Conservation (phyloP, 169 alveolate species). For the Cryptosporidium parvum region DNA sequence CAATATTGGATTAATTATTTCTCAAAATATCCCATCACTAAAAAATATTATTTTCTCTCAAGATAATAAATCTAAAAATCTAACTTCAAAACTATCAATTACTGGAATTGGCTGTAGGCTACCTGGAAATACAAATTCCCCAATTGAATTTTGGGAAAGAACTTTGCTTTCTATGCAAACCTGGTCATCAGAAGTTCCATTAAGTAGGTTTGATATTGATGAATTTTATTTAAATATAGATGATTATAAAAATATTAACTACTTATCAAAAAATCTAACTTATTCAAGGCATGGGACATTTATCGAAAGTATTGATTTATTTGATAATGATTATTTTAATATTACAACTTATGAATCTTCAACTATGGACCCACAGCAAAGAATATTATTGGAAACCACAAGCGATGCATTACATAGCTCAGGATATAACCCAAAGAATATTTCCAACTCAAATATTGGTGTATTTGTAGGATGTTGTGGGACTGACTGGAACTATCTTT, state of each 20-base stretch:
- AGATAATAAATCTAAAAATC: background rate
- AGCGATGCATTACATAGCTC: constrained; percentile 57
- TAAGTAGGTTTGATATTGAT: constrained; percentile 68
- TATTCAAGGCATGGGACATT: constrained; percentile 77
- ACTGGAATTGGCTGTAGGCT: constrained; percentile 70
- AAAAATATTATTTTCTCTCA: constrained; percentile 5
- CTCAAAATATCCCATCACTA: constrained; percentile 36
- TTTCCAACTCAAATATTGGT: constrained; percentile 74
- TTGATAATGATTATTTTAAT: constrained; percentile 77
- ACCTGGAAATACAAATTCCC: constrained; percentile 48
- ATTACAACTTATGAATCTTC: constrained; percentile 75
- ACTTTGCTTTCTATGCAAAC: constrained; percentile 15
- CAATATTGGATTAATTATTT: constrained; percentile 1
- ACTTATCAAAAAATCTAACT: constrained; percentile 29
- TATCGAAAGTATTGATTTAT: constrained; percentile 75
- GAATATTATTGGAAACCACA: constrained; percentile 77
- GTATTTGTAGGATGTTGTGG: constrained; percentile 82
- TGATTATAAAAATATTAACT: constrained; percentile 28
- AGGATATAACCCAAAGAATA: constrained; percentile 21
- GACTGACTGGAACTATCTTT: constrained; percentile 79
- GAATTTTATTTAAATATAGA: constrained; percentile 40
- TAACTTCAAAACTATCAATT: constrained; percentile 5
- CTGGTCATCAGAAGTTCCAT: constrained; percentile 57
- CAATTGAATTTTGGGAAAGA: constrained; percentile 50
- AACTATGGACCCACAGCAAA: constrained; percentile 83